Evolutionary conservation across 2,329 filamentous ascomycete genomes (phyloP), one percentile per base, ranked within the genome.

Genomic region (Ophiostoma angusticollis): DNA sequence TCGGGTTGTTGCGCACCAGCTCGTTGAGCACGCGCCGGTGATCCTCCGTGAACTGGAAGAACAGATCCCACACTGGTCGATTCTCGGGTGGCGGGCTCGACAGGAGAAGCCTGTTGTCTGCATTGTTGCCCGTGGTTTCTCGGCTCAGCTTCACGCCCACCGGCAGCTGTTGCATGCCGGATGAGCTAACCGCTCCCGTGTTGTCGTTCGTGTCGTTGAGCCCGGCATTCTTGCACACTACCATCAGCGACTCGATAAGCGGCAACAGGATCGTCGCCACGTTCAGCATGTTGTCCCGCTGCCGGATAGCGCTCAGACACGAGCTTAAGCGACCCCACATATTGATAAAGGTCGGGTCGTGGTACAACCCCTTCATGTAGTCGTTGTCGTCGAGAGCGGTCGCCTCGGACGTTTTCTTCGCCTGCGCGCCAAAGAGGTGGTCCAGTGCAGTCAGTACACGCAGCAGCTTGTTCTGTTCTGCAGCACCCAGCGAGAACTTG

Each of bases 11-110:
- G 47, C 93, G 81, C 40, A 98, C 91, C 47, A 98, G 80, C 57
- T 98, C 91, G 55, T 98, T 98, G 50, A 98, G 74, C 48, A 98
- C 93, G 55, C 94, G 91, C 46, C 91, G 84, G 59, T 98, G 91
- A 42, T 95, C 87, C 56, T 96, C 91, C 0, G 91, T 98, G 56
- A 98, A 98, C 35, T 74, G 84, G 67, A 96, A 98, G 73, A 98
- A 98, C 21, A 98, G 65, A 38, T 72, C 84, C 33, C 34, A 31
- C 9, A 25, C 34, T 11, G 39, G 41, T 48, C 23, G 21, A 8
- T 13, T 16, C 53, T 93, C 85, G 1, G 84, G 82, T 24, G 78
- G 69, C 42, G 84, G 83, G 50, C 81, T 93, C 17, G 81, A 76
- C 27, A 86, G 61, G 12, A 79, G 66, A 56, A 84, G 71, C 12